Base-by-base conservation (phyloP, 1,139 yeast genomes). In the Suzukiozyma palmioleophila region DNA sequence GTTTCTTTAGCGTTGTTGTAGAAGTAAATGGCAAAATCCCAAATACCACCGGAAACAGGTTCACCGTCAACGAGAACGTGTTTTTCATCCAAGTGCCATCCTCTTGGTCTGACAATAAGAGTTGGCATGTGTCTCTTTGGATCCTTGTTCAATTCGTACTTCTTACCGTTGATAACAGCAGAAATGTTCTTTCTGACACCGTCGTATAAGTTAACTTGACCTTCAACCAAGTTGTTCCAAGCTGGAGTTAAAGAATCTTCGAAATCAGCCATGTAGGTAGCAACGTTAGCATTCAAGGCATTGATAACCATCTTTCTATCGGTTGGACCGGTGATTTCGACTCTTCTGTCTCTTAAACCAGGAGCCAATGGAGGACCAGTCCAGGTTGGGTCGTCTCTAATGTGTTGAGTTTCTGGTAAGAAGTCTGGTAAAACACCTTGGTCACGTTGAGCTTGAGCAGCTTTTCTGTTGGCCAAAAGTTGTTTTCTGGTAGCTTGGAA, bases 191-290 rank as follows among this genome's bases (percentile, higher is more conserved):
- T 75, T 64, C 92, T 75, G 39, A 83, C 76, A 30, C 89, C 97
- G 59, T 92, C 97, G 66, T 80, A 89, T 56, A 92, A 72, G 65
- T 92, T 90, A 50, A 85, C 88, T 69, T 92, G 98, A 43, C 97
- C 98, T 41, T 73, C 77, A 45, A 86, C 79, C 73, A 87, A 76
- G 65, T 88, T 89, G 51, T 67, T 67, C 97, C 97, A 92, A 27
- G 97, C 90, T 51, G 98, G 98, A 26, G 97, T 83, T 53, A 89
- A 81, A 26, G 96, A 87, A 67, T 89, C 97, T 65, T 89, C 97
- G 53, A 89, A 86, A 67, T 89, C 97, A 35, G 94, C 83, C 97
- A 89, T 89, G 64, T 89, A 89, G 37, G 96, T 87, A 58, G 85
- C 88, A 35, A 89, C 96, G 43, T 79, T 78, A 3, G 96, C 81